Conservation (phyloP, 2,329 filamentous ascomycete species). For the Pseudopyrenochaeta lycopersici region DNA sequence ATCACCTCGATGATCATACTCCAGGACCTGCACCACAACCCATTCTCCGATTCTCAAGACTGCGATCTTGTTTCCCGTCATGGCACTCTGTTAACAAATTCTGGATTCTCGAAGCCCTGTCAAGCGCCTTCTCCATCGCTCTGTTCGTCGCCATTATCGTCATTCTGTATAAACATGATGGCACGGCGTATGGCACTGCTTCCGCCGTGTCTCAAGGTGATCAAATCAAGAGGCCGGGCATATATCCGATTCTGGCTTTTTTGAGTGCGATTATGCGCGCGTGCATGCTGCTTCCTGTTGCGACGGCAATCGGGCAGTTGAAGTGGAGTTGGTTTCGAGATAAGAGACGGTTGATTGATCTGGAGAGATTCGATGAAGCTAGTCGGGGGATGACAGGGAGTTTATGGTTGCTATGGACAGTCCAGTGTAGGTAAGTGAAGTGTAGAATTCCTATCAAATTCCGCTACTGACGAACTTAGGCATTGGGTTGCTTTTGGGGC, state of each 20-base stretch:
- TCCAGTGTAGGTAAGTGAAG: neutral
- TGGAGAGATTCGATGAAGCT: constrained; percentile 13
- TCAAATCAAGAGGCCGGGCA: neutral
- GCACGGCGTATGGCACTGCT: neutral
- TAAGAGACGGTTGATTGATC: neutral
- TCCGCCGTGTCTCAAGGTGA: neutral
- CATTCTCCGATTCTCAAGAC: no score
- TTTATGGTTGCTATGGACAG: constrained; percentile 2
- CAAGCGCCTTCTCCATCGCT: neutral
- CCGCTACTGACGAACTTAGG: neutral
- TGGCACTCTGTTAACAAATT: neutral
- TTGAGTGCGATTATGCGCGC: constrained; percentile 4
- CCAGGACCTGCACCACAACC: no score
- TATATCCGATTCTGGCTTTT: constrained; percentile 3
- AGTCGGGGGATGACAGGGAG: constrained; percentile 8
- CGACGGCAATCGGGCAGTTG: constrained; percentile 7
- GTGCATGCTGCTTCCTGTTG: constrained; percentile 10
- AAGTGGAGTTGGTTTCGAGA: constrained; percentile 12
- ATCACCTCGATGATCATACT: no score
- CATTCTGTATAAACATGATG: neutral
- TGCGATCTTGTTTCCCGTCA: no score
- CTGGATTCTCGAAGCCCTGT: constrained; percentile 1
- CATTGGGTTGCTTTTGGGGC: constrained; percentile 3
- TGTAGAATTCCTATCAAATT: no score
- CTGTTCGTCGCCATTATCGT: constrained; percentile 1